Evolutionary conservation across 345 rosid species (phyloP), one percentile per base, ranked within the genome.

Genomic region (Carallia brachiata): DNA sequence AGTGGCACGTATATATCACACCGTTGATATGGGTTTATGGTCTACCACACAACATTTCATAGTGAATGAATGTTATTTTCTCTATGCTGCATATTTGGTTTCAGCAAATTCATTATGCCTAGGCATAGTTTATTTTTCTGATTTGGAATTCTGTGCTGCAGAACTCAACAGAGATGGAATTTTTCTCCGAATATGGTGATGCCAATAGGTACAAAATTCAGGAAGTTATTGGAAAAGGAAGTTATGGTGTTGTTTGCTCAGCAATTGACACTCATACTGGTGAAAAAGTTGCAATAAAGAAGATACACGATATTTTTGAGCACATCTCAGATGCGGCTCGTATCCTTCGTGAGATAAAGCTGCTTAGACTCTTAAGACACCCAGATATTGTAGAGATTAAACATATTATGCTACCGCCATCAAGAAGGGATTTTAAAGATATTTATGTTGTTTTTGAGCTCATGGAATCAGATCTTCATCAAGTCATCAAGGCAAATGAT

Each of bases 381-480:
- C 97, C 97, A 1, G 97, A 93, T 74, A 93, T 91, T 63, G 97
- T 91, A 65, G 98, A 93, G 73, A 93, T 93, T 61, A 93, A 91
- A 67, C 98, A 93, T 80, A 91, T 93, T 69, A 88, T 93, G 98
- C 84, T 91, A 32, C 97, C 97, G n/a, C 98, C 98, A 57, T 93
- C 98, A 1, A 68, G 92, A 57, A 86, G 96, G 83, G 97, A 93
- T 55, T 93, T 93, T 31, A 93, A 89, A 83, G 97, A 93, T 78
- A 93, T 93, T 54, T 93, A 86, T 84, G 98, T 93, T 70, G 98
- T 93, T 74, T 93, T 93, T 68, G 98, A 93, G 87, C 90, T 91
- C 67, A 93, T 93, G 98, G 97, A 93, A 73, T 91, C 97, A 0
- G 96, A 93, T 82, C 94, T 93, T 70, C 97, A 93, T 79, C 97